Conservation (phyloP, 2,329 filamentous ascomycete genomes). For the Aureobasidium sp. region DNA sequence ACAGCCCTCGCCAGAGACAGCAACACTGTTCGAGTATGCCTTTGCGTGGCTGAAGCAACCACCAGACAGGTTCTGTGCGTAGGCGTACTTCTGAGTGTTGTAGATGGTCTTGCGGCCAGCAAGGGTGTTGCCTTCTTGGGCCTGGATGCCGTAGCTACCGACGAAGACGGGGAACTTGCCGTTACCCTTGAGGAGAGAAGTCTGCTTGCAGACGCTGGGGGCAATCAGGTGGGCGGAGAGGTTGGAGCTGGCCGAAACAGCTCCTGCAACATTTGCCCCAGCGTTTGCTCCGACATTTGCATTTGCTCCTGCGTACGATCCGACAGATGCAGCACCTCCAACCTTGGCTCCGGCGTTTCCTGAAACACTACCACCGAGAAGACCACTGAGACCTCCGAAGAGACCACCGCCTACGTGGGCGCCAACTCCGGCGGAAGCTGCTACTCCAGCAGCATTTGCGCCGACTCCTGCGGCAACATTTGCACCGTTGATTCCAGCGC, state of each 20-base stretch:
- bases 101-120: slow-evolving; percentile 25
- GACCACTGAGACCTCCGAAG: background rate
- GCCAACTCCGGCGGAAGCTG: background rate
- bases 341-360: background rate
- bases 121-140: slow-evolving; percentile 29
- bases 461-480: background rate
- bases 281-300: background rate
- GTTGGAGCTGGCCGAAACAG: background rate
- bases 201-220: slow-evolving; percentile 25
- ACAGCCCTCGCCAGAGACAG: background rate
- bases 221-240: slow-evolving; percentile 22
- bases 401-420: background rate
- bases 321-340: background rate
- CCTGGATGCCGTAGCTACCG: slow-evolving; percentile 32
- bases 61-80: slow-evolving; percentile 28
- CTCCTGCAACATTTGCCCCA: background rate
- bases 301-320: too few species aligned
- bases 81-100: slow-evolving; percentile 31
- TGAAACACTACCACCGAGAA: background rate
- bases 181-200: slow-evolving; percentile 20
- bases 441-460: background rate
- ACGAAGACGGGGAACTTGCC: slow-evolving; percentile 30
- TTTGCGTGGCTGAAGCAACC: slow-evolving; percentile 24
- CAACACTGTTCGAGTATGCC: background rate
- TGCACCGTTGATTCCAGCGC: background rate